phyloP scores from a whole-genome alignment of 164 flowering plant genomes.

The Houttuynia cordata region DNA sequence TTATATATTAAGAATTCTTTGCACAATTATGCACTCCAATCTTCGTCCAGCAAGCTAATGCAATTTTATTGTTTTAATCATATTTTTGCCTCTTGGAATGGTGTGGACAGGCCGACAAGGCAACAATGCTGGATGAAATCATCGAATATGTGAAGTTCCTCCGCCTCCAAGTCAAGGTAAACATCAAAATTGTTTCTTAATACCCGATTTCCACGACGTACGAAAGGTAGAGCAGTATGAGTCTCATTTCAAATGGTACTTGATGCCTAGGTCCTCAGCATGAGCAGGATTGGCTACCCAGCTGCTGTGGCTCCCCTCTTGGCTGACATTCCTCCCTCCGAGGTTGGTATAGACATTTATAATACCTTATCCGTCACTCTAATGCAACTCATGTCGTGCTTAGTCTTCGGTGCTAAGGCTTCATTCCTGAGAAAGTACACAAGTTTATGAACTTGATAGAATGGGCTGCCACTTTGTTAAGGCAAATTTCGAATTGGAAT shows the following conservation, averaged over 20 bases:
- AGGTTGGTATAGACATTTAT: neutral
- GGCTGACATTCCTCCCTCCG: slow-evolving; percentile 35
- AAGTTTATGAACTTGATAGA: too few relatives aligned
- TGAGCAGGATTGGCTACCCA: slow-evolving; percentile 95
- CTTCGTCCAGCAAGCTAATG: neutral
- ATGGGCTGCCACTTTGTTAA: too few relatives aligned
- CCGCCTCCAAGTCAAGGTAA: slow-evolving; percentile 98
- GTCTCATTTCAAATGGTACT: neutral
- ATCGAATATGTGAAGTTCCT: slow-evolving; percentile 96
- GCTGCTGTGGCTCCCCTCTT: slow-evolving; percentile 74
- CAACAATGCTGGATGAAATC: slow-evolving; percentile 96
- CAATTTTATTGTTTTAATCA: neutral
- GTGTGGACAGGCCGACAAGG: slow-evolving; percentile 87
- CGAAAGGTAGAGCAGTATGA: neutral
- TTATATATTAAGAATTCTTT: too few relatives aligned
- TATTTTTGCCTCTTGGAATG: too few relatives aligned
- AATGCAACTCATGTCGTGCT: too few relatives aligned
- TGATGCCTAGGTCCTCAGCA: slow-evolving; percentile 74
- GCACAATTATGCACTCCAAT: too few relatives aligned
- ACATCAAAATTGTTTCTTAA: neutral
- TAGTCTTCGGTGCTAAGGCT: neutral
- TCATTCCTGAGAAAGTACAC: neutral
- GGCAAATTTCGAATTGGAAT: neutral
- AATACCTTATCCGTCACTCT: neutral
- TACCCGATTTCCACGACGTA: neutral